These are phyloP conservation scores for Boletus fagicola DNA, from an alignment of 768 basidiomycete genomes.

Conservation along the genomic window DNA sequence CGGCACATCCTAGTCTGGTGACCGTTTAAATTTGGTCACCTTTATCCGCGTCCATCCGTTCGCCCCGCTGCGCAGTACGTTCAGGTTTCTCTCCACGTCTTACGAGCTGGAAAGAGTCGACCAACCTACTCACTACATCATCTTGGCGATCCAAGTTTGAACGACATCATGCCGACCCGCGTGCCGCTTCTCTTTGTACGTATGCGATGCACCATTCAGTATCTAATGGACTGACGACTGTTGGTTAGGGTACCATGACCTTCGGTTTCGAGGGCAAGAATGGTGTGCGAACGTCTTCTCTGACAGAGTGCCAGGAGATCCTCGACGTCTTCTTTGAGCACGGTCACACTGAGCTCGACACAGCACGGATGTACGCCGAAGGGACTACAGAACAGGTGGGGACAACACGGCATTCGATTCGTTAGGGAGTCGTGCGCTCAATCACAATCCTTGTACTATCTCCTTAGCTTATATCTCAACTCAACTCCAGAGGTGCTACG, in stretches of 20 bases:
- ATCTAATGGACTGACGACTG: not conserved
- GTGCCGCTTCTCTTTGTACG: conserved; percentile 30
- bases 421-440: not conserved
- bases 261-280: conserved; percentile 42
- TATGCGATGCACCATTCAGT: not conserved
- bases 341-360: conserved; percentile 49
- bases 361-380: conserved; percentile 47
- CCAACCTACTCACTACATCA: not conserved
- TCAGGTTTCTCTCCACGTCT: not conserved
- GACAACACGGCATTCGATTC: not conserved
- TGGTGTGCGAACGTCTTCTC: conserved; percentile 38
- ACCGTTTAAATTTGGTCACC: not conserved
- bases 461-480: conserved; percentile 38
- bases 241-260: conserved; percentile 47
- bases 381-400: conserved; percentile 55
- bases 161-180: conserved; percentile 25
- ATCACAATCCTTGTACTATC: not conserved
- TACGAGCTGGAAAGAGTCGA: not conserved
- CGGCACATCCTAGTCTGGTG: not conserved
- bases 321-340: conserved; percentile 42
- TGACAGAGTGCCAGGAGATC: conserved; percentile 42
- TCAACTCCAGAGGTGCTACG: conserved; percentile 39
- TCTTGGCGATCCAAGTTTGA: not conserved
- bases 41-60: not conserved
- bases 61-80: not conserved